These are phyloP conservation scores for Cryptosporidium muris DNA, from an alignment of 169 alveolate species.

Conservation along the genomic window DNA sequence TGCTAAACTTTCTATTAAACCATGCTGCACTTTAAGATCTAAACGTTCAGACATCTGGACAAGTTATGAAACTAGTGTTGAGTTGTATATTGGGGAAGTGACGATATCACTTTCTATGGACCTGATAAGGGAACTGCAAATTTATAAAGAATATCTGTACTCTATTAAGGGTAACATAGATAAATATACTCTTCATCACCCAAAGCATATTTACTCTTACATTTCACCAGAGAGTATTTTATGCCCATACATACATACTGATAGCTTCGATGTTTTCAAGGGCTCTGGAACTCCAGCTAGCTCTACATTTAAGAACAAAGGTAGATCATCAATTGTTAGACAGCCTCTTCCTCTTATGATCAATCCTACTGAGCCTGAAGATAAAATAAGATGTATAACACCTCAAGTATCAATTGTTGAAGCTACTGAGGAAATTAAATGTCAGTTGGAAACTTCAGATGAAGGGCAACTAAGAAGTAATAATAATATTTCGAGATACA, in stretches of 20 bases:
- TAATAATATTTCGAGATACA: not conserved
- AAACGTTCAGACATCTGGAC: slow-evolving; percentile 18
- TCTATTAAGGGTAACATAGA: not conserved
- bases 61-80: slow-evolving; percentile 17
- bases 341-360: too few relatives aligned
- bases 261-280: not conserved
- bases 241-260: slow-evolving; percentile 6
- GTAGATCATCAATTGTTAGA: too few relatives aligned
- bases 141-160: slow-evolving; percentile 12
- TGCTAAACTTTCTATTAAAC: slow-evolving; percentile 1
- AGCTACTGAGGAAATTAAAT: too few relatives aligned
- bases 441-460: too few relatives aligned
- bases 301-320: too few relatives aligned
- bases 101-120: slow-evolving; percentile 61
- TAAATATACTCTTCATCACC: slow-evolving; percentile 1
- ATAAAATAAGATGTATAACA: too few relatives aligned
- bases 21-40: slow-evolving; percentile 20
- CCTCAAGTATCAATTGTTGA: too few relatives aligned
- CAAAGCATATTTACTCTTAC: slow-evolving; percentile 3
- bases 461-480: too few relatives aligned
- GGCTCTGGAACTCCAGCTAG: not conserved
- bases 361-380: too few relatives aligned
- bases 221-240: slow-evolving; percentile 28
- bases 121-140: slow-evolving; percentile 15
- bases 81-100: slow-evolving; percentile 13